Conservation (phyloP, 208 protist genomes). For the Herpetomonas tarakana region DNA sequence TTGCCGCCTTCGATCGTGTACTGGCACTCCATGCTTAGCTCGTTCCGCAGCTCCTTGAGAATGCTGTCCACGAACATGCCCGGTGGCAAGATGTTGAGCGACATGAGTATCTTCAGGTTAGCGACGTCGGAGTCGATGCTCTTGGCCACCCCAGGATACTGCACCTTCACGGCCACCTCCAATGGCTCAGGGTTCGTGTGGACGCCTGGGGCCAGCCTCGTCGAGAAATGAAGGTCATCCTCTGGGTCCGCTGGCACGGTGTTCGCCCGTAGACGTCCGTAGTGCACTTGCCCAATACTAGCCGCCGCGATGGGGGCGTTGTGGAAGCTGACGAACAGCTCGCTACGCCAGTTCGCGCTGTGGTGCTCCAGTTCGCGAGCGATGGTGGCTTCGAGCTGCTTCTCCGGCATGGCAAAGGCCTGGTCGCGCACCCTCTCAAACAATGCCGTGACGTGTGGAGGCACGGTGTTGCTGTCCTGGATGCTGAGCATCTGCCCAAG, state of each 20-base stretch:
- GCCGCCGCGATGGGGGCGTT: slow-evolving; percentile 92
- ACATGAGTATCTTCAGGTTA: slow-evolving; percentile 85
- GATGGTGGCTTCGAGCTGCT: slow-evolving; percentile 61
- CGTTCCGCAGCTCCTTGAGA: slow-evolving; percentile 65
- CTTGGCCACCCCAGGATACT: slow-evolving; percentile 81
- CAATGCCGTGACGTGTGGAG: slow-evolving; percentile 60
- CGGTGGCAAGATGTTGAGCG: slow-evolving; percentile 59
- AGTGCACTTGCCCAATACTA: slow-evolving; percentile 96
- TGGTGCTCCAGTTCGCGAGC: slow-evolving; percentile 33
- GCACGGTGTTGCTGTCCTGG: slow-evolving; percentile 76
- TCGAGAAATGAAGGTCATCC: slow-evolving; percentile 34
- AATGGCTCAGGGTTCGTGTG: slow-evolving; percentile 28
- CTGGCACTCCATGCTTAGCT: slow-evolving; percentile 65
- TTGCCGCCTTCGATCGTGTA: slow-evolving; percentile 72
- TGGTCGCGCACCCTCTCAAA: slow-evolving; percentile 84
- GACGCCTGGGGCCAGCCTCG: slow-evolving; percentile 74
- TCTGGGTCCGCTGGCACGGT: slow-evolving; percentile 24
- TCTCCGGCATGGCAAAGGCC: slow-evolving; percentile 80
- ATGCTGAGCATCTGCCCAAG: slow-evolving; percentile 97
- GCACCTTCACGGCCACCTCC: slow-evolving; percentile 91
- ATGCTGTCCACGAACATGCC: slow-evolving; percentile 87
- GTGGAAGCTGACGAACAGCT: slow-evolving; percentile 82
- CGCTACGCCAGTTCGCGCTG: slow-evolving; percentile 37
- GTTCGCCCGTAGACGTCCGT: slow-evolving; percentile 48
- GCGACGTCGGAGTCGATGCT: slow-evolving; percentile 90